phyloP scores from a whole-genome alignment of 192 early-diverging fungal species.

The Diversispora eburnea region DNA sequence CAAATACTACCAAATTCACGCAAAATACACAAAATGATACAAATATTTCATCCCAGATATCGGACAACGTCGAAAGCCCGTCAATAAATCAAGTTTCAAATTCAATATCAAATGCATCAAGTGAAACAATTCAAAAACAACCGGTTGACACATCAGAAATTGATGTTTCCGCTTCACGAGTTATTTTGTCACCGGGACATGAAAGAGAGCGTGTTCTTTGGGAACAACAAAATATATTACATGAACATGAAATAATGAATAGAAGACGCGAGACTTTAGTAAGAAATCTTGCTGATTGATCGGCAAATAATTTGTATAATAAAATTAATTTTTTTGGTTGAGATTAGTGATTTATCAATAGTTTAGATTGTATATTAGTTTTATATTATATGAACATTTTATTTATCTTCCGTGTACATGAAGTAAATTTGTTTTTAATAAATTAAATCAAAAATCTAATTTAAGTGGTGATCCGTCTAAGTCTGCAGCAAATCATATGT shows the following conservation, averaged over 20 bases:
- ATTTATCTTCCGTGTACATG: no score
- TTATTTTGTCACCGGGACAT: not conserved
- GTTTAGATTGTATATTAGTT: no score
- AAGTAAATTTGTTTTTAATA: no score
- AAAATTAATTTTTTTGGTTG: no score
- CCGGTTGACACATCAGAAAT: not conserved
- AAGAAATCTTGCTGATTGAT: not conserved
- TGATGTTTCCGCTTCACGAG: not conserved
- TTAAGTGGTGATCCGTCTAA: no score
- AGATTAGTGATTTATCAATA: no score
- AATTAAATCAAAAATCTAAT: no score
- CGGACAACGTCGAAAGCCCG: not conserved
- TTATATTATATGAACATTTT: no score
- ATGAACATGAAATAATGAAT: conserved; percentile 17
- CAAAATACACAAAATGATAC: not conserved
- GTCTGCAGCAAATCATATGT: no score
- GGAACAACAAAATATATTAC: conserved; percentile 21
- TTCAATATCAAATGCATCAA: not conserved
- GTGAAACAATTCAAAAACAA: not conserved
- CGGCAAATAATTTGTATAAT: no score
- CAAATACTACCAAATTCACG: not conserved
- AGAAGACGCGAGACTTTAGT: conserved; percentile 20
- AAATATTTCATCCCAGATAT: not conserved
- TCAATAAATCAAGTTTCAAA: conserved; percentile 3
- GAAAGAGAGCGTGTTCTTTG: conserved; percentile 14